Percentiles rank a stretch among this genome's conserved stretches.
Evolutionary conservation across 345 rosid species (phyloP).

Genomic region (Odontarrhena argentea): DNA sequence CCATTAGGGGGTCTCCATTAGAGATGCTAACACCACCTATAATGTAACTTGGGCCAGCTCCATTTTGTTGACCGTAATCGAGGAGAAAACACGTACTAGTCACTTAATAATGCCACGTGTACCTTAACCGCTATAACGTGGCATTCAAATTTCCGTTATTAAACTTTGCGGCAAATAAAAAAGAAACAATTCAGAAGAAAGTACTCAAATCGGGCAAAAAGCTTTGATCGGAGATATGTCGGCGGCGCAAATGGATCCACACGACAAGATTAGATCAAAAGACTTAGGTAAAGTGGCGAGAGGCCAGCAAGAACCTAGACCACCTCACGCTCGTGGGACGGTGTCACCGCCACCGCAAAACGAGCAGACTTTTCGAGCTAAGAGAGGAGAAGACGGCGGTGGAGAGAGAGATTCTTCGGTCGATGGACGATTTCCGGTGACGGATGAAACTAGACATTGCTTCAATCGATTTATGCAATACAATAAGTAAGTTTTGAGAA

Average conservation of each 20-base stretch:
- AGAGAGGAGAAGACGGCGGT: constrained; percentile 23
- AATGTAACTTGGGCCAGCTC: neutral
- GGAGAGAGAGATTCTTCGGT: constrained; percentile 4
- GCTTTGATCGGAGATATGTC: constrained; percentile 33
- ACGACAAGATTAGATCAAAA: constrained; percentile 58
- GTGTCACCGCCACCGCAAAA: constrained; percentile 44
- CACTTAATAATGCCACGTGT: constrained; percentile 16
- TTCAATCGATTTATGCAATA: constrained; percentile 29
- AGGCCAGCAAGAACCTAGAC: constrained; percentile 56
- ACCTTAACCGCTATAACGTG: constrained; percentile 19
- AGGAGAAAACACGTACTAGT: constrained; percentile 24
- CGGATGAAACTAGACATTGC: constrained; percentile 25
- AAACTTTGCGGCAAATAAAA: neutral
- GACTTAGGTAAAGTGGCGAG: constrained; percentile 51
- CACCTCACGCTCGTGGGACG: constrained; percentile 43
- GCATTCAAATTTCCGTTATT: neutral
- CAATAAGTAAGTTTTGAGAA: constrained; percentile 27
- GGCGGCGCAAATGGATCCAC: constrained; percentile 50
- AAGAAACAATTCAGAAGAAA: neutral
- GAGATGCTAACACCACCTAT: too few relatives aligned
- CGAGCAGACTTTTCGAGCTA: constrained; percentile 25
- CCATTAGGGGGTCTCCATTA: too few relatives aligned
- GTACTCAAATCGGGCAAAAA: neutral
- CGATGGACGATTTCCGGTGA: constrained; percentile 14
- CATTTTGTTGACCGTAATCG: neutral